phyloP scores from a whole-genome alignment of 2,329 filamentous ascomycete genomes.

The Aciculosporium take region DNA sequence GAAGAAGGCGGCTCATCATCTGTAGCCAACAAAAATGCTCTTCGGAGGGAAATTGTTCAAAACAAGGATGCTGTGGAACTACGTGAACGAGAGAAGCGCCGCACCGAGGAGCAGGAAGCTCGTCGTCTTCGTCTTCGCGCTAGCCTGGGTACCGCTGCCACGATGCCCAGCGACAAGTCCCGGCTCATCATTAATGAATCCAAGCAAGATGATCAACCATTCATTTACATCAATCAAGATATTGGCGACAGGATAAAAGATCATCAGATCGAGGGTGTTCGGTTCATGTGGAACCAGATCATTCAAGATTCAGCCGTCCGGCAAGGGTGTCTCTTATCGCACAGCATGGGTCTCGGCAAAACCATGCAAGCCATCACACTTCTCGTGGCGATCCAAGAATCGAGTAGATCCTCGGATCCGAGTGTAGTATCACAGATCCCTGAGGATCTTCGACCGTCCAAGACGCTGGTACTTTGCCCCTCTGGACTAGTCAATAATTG shows the following conservation, averaged over 20 bases:
- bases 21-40: conserved; percentile 9
- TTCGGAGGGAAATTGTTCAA: conserved; percentile 19
- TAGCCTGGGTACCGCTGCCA: conserved; percentile 29
- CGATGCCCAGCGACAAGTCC: conserved; percentile 28
- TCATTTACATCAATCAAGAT: conserved; percentile 48
- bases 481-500: conserved; percentile 67
- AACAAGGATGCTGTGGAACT: conserved; percentile 30
- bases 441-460: conserved; percentile 41
- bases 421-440: conserved; percentile 54
- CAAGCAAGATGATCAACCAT: conserved; percentile 43
- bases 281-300: conserved; percentile 80
- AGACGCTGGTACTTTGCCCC: conserved; percentile 63
- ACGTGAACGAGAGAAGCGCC: conserved; percentile 40
- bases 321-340: conserved; percentile 70
- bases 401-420: conserved; percentile 43
- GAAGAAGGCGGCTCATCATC: conserved; percentile 9
- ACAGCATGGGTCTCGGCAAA: conserved; percentile 87
- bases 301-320: conserved; percentile 42
- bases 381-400: conserved; percentile 58
- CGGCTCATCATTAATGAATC: conserved; percentile 52
- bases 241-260: conserved; percentile 57
- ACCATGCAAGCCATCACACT: conserved; percentile 83
- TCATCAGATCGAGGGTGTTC: conserved; percentile 69
- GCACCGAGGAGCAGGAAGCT: conserved; percentile 37
- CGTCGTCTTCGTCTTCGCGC: conserved; percentile 34